Base-by-base conservation (phyloP, 495 filamentous ascomycete genomes). In the Neurospora sp. region DNA sequence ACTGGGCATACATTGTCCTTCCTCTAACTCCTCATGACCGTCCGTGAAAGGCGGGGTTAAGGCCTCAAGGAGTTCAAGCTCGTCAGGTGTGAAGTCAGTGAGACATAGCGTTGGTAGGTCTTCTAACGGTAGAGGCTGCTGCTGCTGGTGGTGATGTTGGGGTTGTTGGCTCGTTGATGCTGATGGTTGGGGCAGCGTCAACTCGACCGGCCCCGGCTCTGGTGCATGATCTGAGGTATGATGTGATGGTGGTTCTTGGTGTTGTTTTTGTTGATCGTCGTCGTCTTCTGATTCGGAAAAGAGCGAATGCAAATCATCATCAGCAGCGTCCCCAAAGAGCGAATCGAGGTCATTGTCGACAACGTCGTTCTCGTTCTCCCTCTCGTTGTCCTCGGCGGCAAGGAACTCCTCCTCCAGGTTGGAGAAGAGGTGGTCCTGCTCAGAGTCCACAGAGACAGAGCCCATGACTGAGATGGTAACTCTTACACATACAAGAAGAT, bases 381-480 rank as follows among this genome's bases (percentile, higher is more conserved):
- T 71, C 81, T 85, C n/a, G 86, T 86, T 70, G 84, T 85, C 42
- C 81, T 85, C 72, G 83, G 87, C 75, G 85, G 82, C 9, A 78
- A 85, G 72, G 80, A 81, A 3, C 78, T 87, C 3, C 76, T 87
- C 38, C 70, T 84, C 12, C 76, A 80, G 10, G 71, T 87, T 53
- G 78, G 80, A 6, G 74, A 81, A 53, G 78, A 76, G 6, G 81
- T 86, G 37, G 83, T 86, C 72, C 80, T 87, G 68, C 77, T 87
- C 65, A 65, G 53, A 65, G 53, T 65, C 27, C 53, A 65, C 27
- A 65, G 53, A 65, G 53, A 35, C 53, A 65, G 84, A 86, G 79
- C 85, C 85, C 9, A 82, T 87, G 22, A 65, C 35, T 65, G 53
- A 65, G 53, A 65, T 65, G 53, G 53, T 18, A 35, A 65, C 53